Evolutionary conservation across 139 green algal genomes (phyloP).

Genomic region (Ettlia oleoabundans): DNA sequence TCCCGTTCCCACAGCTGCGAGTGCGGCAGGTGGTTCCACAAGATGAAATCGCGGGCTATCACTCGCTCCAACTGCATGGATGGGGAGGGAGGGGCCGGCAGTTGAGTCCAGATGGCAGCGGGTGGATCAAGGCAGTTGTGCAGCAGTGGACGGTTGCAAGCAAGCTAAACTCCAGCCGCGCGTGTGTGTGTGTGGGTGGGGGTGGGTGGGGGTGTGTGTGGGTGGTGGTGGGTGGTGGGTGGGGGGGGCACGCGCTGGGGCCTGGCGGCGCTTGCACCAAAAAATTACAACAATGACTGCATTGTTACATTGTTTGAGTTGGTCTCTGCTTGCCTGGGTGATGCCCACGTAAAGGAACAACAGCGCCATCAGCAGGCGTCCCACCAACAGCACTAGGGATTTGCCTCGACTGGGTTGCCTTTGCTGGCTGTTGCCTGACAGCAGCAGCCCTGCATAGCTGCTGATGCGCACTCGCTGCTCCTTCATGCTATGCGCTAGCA

Average conservation of each 20-base stretch:
- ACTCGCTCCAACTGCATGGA: constrained; percentile 46
- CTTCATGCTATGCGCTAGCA: constrained; percentile 41
- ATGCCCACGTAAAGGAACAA: constrained; percentile 57
- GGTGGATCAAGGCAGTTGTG: no score
- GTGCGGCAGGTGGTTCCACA: constrained; percentile 14
- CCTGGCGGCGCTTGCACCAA: no score
- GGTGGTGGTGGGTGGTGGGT: no score
- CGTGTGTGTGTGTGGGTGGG: neutral
- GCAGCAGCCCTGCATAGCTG: constrained; percentile 48
- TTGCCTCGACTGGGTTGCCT: constrained; percentile 31
- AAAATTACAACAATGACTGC: no score
- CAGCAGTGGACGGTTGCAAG: neutral
- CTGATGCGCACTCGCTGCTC: constrained; percentile 11
- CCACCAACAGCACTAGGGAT: constrained; percentile 53
- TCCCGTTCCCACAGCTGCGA: constrained; percentile 37
- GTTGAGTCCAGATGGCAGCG: neutral
- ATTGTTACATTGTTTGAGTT: neutral
- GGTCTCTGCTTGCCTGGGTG: constrained; percentile 18
- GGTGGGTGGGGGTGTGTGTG: neutral
- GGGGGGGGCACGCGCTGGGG: no score
- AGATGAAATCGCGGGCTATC: constrained; percentile 42
- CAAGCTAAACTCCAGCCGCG: neutral
- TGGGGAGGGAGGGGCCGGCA: neutral
- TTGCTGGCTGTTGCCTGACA: constrained; percentile 21
- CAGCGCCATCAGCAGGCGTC: constrained; percentile 45